A percentile compares a stretch with the other conserved stretches of the same genome.
phyloP scores from a whole-genome alignment of 176 grass and related monocot species.

The Avena atlantica region DNA sequence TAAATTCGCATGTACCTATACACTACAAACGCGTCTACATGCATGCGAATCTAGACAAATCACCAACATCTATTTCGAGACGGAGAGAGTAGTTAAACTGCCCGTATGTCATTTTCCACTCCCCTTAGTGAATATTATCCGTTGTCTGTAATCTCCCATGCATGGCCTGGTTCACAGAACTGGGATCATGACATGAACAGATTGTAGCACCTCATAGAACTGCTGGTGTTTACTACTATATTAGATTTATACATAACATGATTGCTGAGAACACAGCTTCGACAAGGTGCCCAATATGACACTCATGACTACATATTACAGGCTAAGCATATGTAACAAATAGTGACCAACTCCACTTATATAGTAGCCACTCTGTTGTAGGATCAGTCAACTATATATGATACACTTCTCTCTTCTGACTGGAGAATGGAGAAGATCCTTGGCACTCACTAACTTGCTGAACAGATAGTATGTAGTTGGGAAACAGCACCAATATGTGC shows the following conservation, averaged over 20 bases:
- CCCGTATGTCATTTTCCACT: neutral
- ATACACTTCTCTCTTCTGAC: neutral
- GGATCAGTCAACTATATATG: neutral
- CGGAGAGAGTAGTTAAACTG: neutral
- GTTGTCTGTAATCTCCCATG: neutral
- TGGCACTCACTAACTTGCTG: neutral
- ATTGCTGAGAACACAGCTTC: conserved; percentile 12
- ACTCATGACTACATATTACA: neutral
- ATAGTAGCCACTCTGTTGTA: conserved; percentile 4
- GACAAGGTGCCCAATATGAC: conserved; percentile 3
- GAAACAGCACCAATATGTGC: neutral
- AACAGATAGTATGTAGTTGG: neutral
- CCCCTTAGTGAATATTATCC: neutral
- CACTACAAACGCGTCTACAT: too few species aligned
- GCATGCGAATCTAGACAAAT: too few species aligned
- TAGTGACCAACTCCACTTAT: too few species aligned
- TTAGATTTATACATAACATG: neutral
- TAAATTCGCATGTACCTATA: too few species aligned
- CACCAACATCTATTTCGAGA: too few species aligned
- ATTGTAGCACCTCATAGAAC: conserved; percentile 19
- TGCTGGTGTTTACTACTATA: neutral
- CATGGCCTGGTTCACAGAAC: neutral
- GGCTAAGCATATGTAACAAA: neutral
- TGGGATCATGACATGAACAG: conserved; percentile 19
- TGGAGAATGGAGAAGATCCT: neutral